phyloP scores from a whole-genome alignment of 2,329 filamentous ascomycete species.

The Colletotrichum lini region DNA sequence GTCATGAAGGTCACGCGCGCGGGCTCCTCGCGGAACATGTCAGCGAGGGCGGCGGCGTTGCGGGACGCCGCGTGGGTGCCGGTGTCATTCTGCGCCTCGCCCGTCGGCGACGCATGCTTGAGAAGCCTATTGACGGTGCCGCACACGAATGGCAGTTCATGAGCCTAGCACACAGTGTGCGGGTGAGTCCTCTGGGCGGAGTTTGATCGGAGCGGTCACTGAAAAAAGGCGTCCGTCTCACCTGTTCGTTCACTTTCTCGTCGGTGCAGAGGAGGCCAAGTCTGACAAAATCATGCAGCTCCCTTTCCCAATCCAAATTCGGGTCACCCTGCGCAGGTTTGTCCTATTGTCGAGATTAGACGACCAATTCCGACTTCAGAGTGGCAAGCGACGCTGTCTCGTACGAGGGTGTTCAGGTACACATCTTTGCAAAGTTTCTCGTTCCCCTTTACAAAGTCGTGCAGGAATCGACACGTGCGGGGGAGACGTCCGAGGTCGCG shows the following conservation, averaged over 20 bases:
- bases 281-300: conserved; percentile 60
- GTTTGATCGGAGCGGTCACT: no score
- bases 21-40: conserved; percentile 60
- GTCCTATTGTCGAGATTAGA: conserved; percentile 47
- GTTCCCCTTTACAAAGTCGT: conserved; percentile 71
- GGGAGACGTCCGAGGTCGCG: conserved; percentile 68
- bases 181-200: not conserved
- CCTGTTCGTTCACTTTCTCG: conserved; percentile 55
- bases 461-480: conserved; percentile 66
- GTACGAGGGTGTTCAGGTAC: conserved; percentile 71
- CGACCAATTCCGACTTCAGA: not conserved
- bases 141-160: conserved; percentile 64
- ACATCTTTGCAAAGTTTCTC: conserved; percentile 71
- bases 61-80: conserved; percentile 61
- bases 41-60: conserved; percentile 61
- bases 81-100: conserved; percentile 49
- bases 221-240: conserved; percentile 43
- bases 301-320: conserved; percentile 60
- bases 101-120: conserved; percentile 56
- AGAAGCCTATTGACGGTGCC: conserved; percentile 62
- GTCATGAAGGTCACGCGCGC: conserved; percentile 74
- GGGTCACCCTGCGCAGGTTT: conserved; percentile 52
- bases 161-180: conserved; percentile 50
- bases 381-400: conserved; percentile 39
- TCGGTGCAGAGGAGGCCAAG: conserved; percentile 60